These are phyloP conservation scores for Gyrodon lividus DNA, from an alignment of 768 basidiomycete species.

Conservation along the genomic window DNA sequence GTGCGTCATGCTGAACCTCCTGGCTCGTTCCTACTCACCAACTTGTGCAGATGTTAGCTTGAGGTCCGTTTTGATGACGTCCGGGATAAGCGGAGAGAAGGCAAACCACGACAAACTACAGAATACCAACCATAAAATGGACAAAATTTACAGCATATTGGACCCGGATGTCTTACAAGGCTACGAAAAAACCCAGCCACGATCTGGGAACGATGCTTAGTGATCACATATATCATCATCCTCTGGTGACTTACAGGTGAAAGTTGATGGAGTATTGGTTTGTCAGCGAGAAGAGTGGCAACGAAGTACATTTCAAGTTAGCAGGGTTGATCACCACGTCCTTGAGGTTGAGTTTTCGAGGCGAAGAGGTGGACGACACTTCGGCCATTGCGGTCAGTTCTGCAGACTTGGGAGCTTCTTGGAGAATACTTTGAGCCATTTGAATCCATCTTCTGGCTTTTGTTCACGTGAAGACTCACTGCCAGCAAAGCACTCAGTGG, in stretches of 20 bases:
- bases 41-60: constrained; percentile 47
- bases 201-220: constrained; percentile 21
- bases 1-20: background rate
- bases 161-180: constrained; percentile 33
- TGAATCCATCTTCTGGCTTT: background rate
- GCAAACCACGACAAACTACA: constrained; percentile 51
- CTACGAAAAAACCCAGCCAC: constrained; percentile 50
- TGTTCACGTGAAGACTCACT: too few species aligned
- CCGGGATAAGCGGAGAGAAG: constrained; percentile 59
- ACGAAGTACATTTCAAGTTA: constrained; percentile 51
- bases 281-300: constrained; percentile 49
- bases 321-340: constrained; percentile 40
- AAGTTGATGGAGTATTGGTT: constrained; percentile 50
- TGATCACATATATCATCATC: constrained; percentile 20
- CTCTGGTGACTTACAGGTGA: constrained; percentile 40
- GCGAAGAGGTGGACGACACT: background rate
- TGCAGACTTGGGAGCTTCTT: background rate
- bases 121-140: constrained; percentile 1
- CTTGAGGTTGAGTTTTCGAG: constrained; percentile 5
- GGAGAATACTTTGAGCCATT: background rate
- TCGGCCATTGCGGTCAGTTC: constrained; percentile 8
- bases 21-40: constrained; percentile 20
- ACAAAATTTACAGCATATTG: background rate
- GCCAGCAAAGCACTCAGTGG: too few species aligned
- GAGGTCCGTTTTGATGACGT: constrained; percentile 54